Evolutionary conservation across 495 filamentous ascomycete genomes (phyloP).

Genomic region (Xylaria palmicola): DNA sequence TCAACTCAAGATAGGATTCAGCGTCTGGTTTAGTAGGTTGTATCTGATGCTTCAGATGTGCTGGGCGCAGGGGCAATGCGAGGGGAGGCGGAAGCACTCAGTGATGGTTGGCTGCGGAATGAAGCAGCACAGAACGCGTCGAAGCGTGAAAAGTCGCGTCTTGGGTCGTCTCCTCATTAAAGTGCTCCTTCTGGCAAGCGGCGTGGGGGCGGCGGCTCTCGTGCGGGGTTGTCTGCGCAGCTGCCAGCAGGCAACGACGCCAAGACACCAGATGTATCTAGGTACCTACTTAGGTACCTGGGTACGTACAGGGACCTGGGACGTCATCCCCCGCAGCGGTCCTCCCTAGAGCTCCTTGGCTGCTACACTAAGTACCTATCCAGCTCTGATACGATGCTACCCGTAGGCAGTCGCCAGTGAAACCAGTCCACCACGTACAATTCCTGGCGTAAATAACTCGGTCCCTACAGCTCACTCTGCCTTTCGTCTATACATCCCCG

Average conservation of each 20-base stretch:
- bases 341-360: background rate
- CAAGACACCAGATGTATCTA: background rate
- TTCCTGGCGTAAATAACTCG: background rate
- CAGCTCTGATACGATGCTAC: background rate
- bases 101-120: no score
- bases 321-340: slow-evolving; percentile 14
- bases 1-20: slow-evolving; percentile 10
- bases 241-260: slow-evolving; percentile 18
- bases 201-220: background rate
- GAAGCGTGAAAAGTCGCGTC: slow-evolving; percentile 28
- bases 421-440: background rate
- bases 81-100: no score
- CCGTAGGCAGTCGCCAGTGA: background rate
- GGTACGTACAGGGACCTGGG: background rate
- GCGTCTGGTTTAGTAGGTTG: slow-evolving; percentile 6
- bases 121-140: slow-evolving; percentile 27
- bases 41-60: no score
- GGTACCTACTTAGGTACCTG: no score
- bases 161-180: slow-evolving; percentile 11
- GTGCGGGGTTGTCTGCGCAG: background rate
- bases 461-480: background rate
- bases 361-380: background rate
- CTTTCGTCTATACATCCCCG: background rate
- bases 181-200: background rate
- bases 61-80: no score